Evolutionary conservation across 2,329 filamentous ascomycete species (phyloP).

Genomic region (Cercospora brassicicola): DNA sequence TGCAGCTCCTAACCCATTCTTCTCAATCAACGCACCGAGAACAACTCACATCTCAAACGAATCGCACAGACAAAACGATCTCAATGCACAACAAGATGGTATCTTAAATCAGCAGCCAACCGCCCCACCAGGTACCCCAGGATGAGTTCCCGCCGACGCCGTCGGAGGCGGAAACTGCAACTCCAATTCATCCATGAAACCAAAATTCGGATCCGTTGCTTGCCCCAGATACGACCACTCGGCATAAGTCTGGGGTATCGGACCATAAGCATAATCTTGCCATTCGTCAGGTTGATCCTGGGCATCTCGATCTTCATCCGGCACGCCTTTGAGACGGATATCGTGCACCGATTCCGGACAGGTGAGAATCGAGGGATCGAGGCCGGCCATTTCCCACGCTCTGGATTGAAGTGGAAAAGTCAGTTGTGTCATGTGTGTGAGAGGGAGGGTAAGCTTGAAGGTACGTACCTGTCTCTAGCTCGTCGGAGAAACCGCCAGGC

Average conservation of each 20-base stretch:
- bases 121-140: background rate
- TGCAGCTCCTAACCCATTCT: background rate
- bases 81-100: background rate
- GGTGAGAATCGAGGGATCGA: slow-evolving; percentile 26
- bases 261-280: slow-evolving; percentile 26
- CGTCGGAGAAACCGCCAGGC: slow-evolving; percentile 28
- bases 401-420: slow-evolving; percentile 8
- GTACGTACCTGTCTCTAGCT: slow-evolving; percentile 23
- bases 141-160: background rate
- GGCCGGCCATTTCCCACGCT: slow-evolving; percentile 29
- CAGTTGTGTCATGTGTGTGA: background rate
- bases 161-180: slow-evolving; percentile 18
- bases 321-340: slow-evolving; percentile 23
- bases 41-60: background rate
- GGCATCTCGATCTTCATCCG: slow-evolving; percentile 22
- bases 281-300: slow-evolving; percentile 23
- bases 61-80: background rate
- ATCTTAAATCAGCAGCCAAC: background rate
- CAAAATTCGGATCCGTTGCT: slow-evolving; percentile 26
- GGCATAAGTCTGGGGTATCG: slow-evolving; percentile 25
- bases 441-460: background rate
- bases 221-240: slow-evolving; percentile 26
- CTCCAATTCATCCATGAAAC: slow-evolving; percentile 24
- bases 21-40: background rate
- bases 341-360: slow-evolving; percentile 26